Conservation (phyloP, 192 early-diverging fungal genomes). For the Chytriomyces confervae region DNA sequence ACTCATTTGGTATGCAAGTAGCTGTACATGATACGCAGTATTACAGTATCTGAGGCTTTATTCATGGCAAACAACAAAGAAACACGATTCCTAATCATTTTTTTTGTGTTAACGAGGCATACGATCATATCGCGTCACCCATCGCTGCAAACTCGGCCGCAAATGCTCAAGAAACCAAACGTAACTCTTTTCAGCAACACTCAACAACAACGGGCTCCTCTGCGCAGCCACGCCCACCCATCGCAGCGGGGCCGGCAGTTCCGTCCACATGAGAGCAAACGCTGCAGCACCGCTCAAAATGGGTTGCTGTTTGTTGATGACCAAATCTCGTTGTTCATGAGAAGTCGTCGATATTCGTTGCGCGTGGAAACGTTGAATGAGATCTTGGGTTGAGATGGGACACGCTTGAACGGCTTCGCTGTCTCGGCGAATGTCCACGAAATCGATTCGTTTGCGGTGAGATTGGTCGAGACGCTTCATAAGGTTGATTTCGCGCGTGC, state of each 20-base stretch:
- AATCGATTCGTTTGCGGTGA: neutral
- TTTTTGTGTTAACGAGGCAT: too few relatives aligned
- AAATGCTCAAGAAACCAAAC: neutral
- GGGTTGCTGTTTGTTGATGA: neutral
- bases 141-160: neutral
- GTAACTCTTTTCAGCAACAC: neutral
- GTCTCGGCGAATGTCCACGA: neutral
- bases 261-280: slow-evolving; percentile 2
- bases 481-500: neutral
- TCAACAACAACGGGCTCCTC: neutral
- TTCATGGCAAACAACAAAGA: too few relatives aligned
- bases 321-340: too few relatives aligned
- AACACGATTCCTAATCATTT: too few relatives aligned
- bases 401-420: neutral
- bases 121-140: slow-evolving; percentile 1
- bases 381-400: neutral
- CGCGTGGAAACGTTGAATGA: neutral
- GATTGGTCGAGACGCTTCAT: neutral
- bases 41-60: too few relatives aligned
- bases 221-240: neutral
- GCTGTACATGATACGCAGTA: too few relatives aligned
- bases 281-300: neutral
- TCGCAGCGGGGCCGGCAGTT: neutral
- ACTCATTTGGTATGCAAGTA: too few relatives aligned
- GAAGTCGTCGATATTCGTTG: neutral